phyloP scores from a whole-genome alignment of 495 filamentous ascomycete species.

The Daldinia childiae region DNA sequence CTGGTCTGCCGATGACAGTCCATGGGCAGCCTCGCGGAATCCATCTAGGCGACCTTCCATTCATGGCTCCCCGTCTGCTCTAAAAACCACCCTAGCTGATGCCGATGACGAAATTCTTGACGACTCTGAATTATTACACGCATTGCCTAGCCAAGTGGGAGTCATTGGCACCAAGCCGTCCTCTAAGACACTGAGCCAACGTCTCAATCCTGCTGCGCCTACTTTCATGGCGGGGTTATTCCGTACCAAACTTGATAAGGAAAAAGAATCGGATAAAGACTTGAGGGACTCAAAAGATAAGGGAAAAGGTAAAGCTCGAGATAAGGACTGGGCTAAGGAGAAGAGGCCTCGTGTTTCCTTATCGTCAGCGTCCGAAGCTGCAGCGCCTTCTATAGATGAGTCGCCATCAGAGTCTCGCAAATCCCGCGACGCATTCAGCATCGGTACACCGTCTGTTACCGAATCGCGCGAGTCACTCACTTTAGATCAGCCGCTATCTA shows the following conservation, averaged over 20 bases:
- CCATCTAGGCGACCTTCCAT: constrained; percentile 58
- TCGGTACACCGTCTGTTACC: constrained; percentile 69
- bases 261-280: constrained; percentile 49
- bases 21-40: constrained; percentile 55
- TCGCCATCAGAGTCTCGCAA: constrained; percentile 70
- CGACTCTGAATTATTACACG: constrained; percentile 52
- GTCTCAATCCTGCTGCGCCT: constrained; percentile 62
- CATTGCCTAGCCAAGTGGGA: constrained; percentile 56
- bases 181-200: constrained; percentile 52
- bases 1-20: constrained; percentile 55
- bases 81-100: constrained; percentile 61
- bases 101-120: constrained; percentile 62
- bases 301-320: constrained; percentile 44
- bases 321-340: constrained; percentile 48
- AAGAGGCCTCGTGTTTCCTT: constrained; percentile 49
- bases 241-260: constrained; percentile 54
- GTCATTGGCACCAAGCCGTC: constrained; percentile 60
- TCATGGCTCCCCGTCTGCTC: constrained; percentile 59
- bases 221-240: constrained; percentile 61
- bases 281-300: constrained; percentile 48
- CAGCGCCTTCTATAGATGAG: constrained; percentile 53
- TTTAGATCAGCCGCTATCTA: constrained; percentile 72
- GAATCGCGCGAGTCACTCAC: constrained; percentile 76
- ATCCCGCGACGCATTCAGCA: constrained; percentile 61
- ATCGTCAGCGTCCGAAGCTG: constrained; percentile 49